Conservation (phyloP, 352 stramenopile species). For the Globisporangium alternatum region DNA sequence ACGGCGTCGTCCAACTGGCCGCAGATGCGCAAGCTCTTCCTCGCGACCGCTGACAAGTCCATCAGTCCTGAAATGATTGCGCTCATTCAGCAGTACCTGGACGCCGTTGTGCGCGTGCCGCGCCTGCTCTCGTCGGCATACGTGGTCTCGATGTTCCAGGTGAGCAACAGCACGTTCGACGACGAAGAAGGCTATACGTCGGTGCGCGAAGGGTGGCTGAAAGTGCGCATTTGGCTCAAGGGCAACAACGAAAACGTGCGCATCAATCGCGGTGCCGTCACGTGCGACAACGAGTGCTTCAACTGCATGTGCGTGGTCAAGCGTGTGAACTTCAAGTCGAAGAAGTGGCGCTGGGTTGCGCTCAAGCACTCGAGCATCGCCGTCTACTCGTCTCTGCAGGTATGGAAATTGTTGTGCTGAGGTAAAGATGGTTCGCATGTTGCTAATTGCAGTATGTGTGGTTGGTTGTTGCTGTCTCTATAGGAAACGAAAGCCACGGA, state of each 20-base stretch:
- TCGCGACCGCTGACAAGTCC: conserved; percentile 74
- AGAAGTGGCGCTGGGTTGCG: conserved; percentile 79
- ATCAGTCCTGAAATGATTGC: conserved; percentile 71
- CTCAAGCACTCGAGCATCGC: conserved; percentile 80
- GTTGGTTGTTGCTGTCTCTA: conserved; percentile 1
- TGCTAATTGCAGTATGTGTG: neutral
- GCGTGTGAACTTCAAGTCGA: conserved; percentile 79
- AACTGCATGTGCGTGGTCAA: conserved; percentile 90
- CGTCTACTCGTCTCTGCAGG: conserved; percentile 74
- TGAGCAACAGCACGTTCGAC: conserved; percentile 83
- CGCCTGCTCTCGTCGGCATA: conserved; percentile 61
- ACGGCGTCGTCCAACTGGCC: conserved; percentile 39
- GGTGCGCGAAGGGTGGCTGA: conserved; percentile 79
- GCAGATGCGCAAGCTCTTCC: conserved; percentile 77
- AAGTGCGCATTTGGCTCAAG: conserved; percentile 81
- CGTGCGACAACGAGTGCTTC: conserved; percentile 86
- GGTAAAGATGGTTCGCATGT: neutral
- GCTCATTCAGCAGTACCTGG: conserved; percentile 73
- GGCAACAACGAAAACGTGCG: conserved; percentile 84
- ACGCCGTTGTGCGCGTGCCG: conserved; percentile 62
- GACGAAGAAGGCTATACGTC: conserved; percentile 81
- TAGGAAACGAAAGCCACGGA: conserved; percentile 58
- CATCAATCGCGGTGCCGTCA: conserved; percentile 70
- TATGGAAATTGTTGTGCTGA: conserved; percentile 3
- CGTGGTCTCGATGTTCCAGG: conserved; percentile 78